phyloP scores from a whole-genome alignment of 176 grass and related monocot genomes.

The Secale cereale region DNA sequence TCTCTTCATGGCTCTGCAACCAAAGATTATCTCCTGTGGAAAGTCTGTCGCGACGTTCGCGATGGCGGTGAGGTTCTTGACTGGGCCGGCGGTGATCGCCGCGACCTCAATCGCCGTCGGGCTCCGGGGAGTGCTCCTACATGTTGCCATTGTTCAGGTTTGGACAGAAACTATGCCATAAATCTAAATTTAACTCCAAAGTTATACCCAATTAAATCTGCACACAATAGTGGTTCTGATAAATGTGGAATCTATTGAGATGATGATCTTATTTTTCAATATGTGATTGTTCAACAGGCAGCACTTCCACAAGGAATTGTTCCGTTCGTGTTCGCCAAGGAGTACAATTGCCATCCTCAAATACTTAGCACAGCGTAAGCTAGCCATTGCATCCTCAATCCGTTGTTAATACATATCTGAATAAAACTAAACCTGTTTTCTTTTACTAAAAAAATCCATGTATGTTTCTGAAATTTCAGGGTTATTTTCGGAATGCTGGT shows the following conservation, averaged over 20 bases:
- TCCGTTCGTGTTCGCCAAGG: conserved; percentile 96
- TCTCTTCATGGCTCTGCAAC: conserved; percentile 96
- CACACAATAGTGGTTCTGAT: background rate
- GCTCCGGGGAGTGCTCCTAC: conserved; percentile 76
- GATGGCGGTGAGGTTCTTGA: conserved; percentile 92
- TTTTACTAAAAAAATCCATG: background rate
- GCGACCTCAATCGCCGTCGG: conserved; percentile 77
- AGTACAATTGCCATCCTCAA: conserved; percentile 96
- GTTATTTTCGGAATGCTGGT: conserved; percentile 98
- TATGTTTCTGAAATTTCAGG: conserved; percentile 32
- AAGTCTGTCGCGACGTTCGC: conserved; percentile 83
- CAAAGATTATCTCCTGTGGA: conserved; percentile 87
- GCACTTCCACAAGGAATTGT: conserved; percentile 99
- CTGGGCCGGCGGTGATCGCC: conserved; percentile 73
- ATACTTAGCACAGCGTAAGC: conserved; percentile 97
- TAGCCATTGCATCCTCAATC: conserved; percentile 16
- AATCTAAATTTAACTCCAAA: background rate
- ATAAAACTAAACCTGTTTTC: background rate
- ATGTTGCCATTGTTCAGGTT: conserved; percentile 95
- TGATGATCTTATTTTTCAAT: background rate
- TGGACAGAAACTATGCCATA: background rate
- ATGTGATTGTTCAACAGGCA: conserved; percentile 48
- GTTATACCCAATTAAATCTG: background rate
- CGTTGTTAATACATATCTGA: background rate
- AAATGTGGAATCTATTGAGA: background rate